These are phyloP conservation scores for Oryza rufipogon DNA, from an alignment of 176 grass and related monocot species.

Conservation along the genomic window DNA sequence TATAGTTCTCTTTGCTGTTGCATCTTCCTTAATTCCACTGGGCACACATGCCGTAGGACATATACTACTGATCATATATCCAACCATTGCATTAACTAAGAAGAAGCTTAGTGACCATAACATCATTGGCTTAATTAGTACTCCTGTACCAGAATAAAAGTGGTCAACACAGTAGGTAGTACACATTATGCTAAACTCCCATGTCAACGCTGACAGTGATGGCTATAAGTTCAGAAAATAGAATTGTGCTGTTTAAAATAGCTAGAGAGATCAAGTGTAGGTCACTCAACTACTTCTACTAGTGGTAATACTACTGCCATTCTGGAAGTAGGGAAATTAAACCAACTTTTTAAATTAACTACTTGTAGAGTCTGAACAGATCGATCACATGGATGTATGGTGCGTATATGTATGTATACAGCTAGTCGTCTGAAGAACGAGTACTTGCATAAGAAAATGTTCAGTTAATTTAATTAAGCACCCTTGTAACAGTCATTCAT, in stretches of 20 bases:
- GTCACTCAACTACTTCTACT: not conserved
- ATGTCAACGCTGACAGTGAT: not conserved
- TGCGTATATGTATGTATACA: not conserved
- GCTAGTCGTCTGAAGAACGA: not conserved
- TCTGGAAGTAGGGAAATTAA: not conserved
- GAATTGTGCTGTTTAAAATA: not conserved
- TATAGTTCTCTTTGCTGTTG: not conserved
- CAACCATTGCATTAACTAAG: not conserved
- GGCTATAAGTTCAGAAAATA: not conserved
- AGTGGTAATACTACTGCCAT: not conserved
- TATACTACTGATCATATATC: not conserved
- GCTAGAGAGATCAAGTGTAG: not conserved
- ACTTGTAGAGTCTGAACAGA: not conserved
- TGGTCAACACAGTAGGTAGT: slow-evolving; percentile 11
- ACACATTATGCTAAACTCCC: not conserved
- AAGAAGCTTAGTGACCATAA: not conserved
- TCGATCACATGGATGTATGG: not conserved
- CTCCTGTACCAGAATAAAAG: not conserved
- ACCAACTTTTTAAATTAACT: not conserved
- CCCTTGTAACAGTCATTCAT: not conserved
- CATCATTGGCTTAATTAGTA: not conserved
- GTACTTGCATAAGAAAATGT: not conserved
- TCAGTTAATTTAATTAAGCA: not conserved
- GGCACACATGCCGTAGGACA: not conserved
- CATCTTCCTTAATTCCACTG: not conserved